These are phyloP conservation scores for Nitzschia putrida DNA, from an alignment of 108 stramenopile species.

Conservation along the genomic window DNA sequence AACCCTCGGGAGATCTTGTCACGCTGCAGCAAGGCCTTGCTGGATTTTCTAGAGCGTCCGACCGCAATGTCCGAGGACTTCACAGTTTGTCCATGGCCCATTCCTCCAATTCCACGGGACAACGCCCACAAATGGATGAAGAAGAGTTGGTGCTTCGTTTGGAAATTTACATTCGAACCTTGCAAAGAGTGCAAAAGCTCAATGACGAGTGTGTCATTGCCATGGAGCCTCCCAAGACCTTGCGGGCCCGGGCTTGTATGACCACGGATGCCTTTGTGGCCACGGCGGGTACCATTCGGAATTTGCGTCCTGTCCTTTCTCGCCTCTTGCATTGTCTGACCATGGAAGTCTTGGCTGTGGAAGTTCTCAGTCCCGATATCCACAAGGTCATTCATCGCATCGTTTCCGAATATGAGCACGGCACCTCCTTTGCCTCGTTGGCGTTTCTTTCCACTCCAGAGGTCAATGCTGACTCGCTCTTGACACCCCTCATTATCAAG, in stretches of 20 bases:
- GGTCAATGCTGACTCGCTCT: slow-evolving; percentile 62
- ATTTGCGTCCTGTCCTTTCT: slow-evolving; percentile 58
- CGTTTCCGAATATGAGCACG: slow-evolving; percentile 76
- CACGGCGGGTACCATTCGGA: slow-evolving; percentile 59
- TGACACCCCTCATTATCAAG: slow-evolving; percentile 65
- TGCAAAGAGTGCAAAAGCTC: slow-evolving; percentile 40
- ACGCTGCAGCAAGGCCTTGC: slow-evolving; percentile 32
- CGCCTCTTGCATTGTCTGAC: slow-evolving; percentile 62
- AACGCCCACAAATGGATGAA: slow-evolving; percentile 54
- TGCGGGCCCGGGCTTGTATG: slow-evolving; percentile 56
- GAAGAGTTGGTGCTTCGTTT: slow-evolving; percentile 65
- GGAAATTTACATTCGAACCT: slow-evolving; percentile 73
- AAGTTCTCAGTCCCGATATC: slow-evolving; percentile 63
- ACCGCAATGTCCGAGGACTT: not conserved
- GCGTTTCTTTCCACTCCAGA: slow-evolving; percentile 85
- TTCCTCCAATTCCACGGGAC: not conserved
- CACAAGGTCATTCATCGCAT: slow-evolving; percentile 59
- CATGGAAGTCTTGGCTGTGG: slow-evolving; percentile 78
- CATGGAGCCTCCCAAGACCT: slow-evolving; percentile 64
- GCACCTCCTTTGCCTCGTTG: slow-evolving; percentile 80
- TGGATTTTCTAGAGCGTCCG: slow-evolving; percentile 16
- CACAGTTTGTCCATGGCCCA: not conserved
- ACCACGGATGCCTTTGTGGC: slow-evolving; percentile 59
- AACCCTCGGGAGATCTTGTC: slow-evolving; percentile 7
- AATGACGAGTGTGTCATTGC: slow-evolving; percentile 76